Percentiles rank a stretch among this genome's conserved stretches.
phyloP scores from a whole-genome alignment of 2,329 filamentous ascomycete species.

The Epichloe scottii region DNA sequence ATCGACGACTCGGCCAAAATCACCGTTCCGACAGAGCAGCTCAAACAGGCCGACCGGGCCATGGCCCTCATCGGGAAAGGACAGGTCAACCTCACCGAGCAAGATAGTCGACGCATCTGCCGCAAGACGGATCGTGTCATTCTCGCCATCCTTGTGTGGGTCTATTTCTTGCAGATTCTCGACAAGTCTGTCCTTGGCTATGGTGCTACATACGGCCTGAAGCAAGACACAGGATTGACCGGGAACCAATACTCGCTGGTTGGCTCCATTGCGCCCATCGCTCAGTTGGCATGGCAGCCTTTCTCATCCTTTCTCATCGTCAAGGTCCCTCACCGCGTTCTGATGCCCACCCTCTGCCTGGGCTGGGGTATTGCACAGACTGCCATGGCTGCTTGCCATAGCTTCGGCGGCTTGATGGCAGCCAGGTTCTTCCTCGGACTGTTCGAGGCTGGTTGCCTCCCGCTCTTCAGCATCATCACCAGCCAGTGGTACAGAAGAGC shows the following conservation, averaged over 20 bases:
- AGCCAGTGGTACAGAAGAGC: slow-evolving; percentile 33
- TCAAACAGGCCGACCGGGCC: slow-evolving; percentile 1
- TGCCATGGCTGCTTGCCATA: slow-evolving; percentile 33
- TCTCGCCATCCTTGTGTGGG: slow-evolving; percentile 40
- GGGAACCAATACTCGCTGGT: slow-evolving; percentile 45
- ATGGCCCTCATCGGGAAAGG: slow-evolving; percentile 1
- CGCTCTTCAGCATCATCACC: slow-evolving; percentile 34
- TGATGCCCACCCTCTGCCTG: slow-evolving; percentile 39
- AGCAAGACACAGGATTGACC: slow-evolving; percentile 33
- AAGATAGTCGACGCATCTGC: slow-evolving; percentile 31
- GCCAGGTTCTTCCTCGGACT: slow-evolving; percentile 35
- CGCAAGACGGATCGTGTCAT: slow-evolving; percentile 50
- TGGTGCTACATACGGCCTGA: slow-evolving; percentile 42
- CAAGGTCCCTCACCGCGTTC: slow-evolving; percentile 43
- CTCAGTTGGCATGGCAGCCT: slow-evolving; percentile 48
- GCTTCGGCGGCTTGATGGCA: slow-evolving; percentile 34
- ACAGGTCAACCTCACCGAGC: slow-evolving; percentile 9
- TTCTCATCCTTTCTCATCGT: slow-evolving; percentile 48
- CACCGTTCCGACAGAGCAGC: background rate
- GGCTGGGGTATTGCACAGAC: slow-evolving; percentile 32
- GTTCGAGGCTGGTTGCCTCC: slow-evolving; percentile 39
- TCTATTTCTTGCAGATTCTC: slow-evolving; percentile 47
- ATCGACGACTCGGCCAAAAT: background rate
- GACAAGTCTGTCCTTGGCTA: slow-evolving; percentile 47
- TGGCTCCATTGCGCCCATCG: slow-evolving; percentile 44